Evolutionary conservation across 176 grass and related monocot species (phyloP).

Genomic region (Puccinellia tenuiflora): DNA sequence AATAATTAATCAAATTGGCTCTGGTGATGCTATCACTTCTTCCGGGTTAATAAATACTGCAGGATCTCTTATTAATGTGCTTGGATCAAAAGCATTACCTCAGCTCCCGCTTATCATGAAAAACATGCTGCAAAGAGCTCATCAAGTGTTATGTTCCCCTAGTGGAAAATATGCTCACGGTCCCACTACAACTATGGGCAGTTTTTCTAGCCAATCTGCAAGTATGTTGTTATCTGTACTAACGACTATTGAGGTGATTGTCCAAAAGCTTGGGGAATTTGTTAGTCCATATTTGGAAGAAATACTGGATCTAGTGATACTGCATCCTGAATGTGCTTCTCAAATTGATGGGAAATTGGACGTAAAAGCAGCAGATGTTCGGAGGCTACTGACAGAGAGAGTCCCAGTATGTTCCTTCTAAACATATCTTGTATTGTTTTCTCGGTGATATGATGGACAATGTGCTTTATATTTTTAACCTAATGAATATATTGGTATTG

Average conservation of each 20-base stretch:
- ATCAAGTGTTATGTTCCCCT: conserved; percentile 54
- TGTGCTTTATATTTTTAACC: background rate
- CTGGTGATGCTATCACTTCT: conserved; percentile 48
- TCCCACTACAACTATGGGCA: conserved; percentile 8
- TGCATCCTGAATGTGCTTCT: conserved; percentile 59
- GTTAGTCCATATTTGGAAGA: conserved; percentile 81
- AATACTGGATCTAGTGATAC: conserved; percentile 62
- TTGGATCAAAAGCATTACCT: conserved; percentile 78
- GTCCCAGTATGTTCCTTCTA: conserved; percentile 73
- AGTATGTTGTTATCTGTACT: conserved; percentile 53
- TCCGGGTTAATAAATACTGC: conserved; percentile 57
- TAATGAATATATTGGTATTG: conserved; percentile 33
- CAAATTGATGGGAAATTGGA: conserved; percentile 51
- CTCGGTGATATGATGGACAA: background rate
- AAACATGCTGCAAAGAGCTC: conserved; percentile 54
- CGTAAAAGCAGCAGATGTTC: conserved; percentile 58
- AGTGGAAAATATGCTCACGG: conserved; percentile 28
- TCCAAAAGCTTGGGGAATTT: conserved; percentile 77
- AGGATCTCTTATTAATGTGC: conserved; percentile 70
- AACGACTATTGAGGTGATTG: conserved; percentile 62
- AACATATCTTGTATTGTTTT: background rate
- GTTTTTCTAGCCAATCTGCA: conserved; percentile 26
- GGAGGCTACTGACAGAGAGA: conserved; percentile 61
- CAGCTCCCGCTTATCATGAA: conserved; percentile 76
- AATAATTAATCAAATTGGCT: conserved; percentile 58